Evolutionary conservation across 768 basidiomycete genomes (phyloP).

Genomic region (Trametes meyenii): DNA sequence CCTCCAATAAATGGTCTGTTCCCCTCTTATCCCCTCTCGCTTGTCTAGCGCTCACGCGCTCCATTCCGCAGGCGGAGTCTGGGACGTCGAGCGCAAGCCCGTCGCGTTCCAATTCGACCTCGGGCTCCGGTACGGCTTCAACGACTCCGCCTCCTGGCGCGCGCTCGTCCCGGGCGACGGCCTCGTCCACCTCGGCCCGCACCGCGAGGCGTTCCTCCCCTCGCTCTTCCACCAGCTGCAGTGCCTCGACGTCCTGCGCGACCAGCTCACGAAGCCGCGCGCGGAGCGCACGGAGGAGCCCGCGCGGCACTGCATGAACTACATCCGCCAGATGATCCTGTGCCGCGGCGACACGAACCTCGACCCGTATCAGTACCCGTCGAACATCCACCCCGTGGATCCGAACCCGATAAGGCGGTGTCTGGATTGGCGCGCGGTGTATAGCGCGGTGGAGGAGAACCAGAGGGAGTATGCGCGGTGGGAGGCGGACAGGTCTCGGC

Average conservation of each 20-base stretch:
- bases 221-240: conserved; percentile 31
- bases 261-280: conserved; percentile 19
- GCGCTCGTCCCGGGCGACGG: conserved; percentile 27
- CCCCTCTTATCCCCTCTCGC: background rate
- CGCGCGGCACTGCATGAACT: conserved; percentile 31
- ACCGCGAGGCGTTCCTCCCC: conserved; percentile 23
- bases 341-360: conserved; percentile 30
- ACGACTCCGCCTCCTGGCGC: conserved; percentile 20
- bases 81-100: conserved; percentile 25
- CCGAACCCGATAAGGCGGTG: conserved; percentile 21
- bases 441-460: conserved; percentile 20
- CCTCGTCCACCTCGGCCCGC: conserved; percentile 24
- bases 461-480: conserved; percentile 13
- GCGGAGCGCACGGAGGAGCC: conserved; percentile 17
- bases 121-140: conserved; percentile 21
- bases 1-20: conserved; percentile 7
- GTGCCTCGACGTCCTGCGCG: conserved; percentile 29
- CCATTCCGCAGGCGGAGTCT: conserved; percentile 7
- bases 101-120: conserved; percentile 22
- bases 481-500: background rate
- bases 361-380: conserved; percentile 29
- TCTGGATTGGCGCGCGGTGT: conserved; percentile 24
- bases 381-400: conserved; percentile 22
- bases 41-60: background rate
- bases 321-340: conserved; percentile 29